Conservation (phyloP, 2,329 filamentous ascomycete species). For the Clonostachys rhizophaga region DNA sequence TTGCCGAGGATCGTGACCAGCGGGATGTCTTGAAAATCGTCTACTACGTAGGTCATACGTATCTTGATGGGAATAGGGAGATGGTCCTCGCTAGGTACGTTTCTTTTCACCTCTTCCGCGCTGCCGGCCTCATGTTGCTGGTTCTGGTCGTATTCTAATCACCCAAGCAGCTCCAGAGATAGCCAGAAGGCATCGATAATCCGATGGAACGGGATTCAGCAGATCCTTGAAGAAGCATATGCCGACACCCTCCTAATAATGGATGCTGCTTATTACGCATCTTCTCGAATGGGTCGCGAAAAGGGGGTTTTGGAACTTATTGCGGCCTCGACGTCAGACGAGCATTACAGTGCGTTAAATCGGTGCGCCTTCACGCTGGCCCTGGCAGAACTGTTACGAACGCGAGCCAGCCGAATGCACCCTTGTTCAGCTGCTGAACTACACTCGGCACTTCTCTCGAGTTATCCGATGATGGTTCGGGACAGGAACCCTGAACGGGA, state of each 20-base stretch:
- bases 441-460: slow-evolving; percentile 46
- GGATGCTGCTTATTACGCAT: slow-evolving; percentile 54
- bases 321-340: slow-evolving; percentile 49
- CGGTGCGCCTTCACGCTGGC: slow-evolving; percentile 47
- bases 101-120: not conserved
- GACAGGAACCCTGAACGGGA: slow-evolving; percentile 43
- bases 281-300: slow-evolving; percentile 44
- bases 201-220: slow-evolving; percentile 52
- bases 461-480: slow-evolving; percentile 46
- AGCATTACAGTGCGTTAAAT: slow-evolving; percentile 40
- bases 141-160: slow-evolving; percentile 9
- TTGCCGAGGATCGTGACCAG: slow-evolving; percentile 46
- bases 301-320: slow-evolving; percentile 52
- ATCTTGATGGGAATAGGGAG: slow-evolving; percentile 48
- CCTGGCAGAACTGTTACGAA: slow-evolving; percentile 43
- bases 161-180: slow-evolving; percentile 36
- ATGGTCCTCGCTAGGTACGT: slow-evolving; percentile 53
- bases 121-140: not conserved
- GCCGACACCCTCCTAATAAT: slow-evolving; percentile 54
- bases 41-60: slow-evolving; percentile 52
- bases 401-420: slow-evolving; percentile 35
- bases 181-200: slow-evolving; percentile 38
- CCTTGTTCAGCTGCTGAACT: slow-evolving; percentile 48
- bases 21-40: slow-evolving; percentile 55
- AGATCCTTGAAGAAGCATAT: slow-evolving; percentile 48